A percentile compares a stretch with the other conserved stretches of the same genome.
Conservation (phyloP, 139 green algal species). For the Picochlorum sp. region DNA sequence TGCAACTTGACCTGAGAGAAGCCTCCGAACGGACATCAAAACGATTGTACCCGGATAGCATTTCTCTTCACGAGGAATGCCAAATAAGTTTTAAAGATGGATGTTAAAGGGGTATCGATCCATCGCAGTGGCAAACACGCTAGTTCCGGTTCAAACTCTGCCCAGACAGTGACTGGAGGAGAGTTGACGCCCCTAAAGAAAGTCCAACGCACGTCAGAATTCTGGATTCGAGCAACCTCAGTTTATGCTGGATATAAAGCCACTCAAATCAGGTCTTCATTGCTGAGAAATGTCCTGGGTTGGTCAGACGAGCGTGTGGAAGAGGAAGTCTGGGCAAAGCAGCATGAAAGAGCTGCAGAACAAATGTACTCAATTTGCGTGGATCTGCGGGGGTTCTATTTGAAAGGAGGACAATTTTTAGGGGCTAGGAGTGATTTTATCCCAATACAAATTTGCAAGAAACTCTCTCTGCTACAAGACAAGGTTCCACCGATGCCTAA, state of each 20-base stretch:
- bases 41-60: no score
- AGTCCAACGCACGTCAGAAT: slow-evolving; percentile 46
- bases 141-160: not conserved
- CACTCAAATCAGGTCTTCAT: slow-evolving; percentile 38
- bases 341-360: slow-evolving; percentile 60
- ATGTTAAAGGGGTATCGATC: not conserved
- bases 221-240: slow-evolving; percentile 53
- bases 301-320: slow-evolving; percentile 30
- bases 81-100: no score
- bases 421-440: slow-evolving; percentile 78
- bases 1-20: no score
- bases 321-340: slow-evolving; percentile 56
- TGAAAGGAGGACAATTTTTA: slow-evolving; percentile 89
- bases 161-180: not conserved
- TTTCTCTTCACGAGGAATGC: no score
- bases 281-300: slow-evolving; percentile 22
- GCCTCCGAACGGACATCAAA: no score
- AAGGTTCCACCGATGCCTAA: slow-evolving; percentile 63
- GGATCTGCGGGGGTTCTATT: slow-evolving; percentile 75
- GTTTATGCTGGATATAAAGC: slow-evolving; percentile 81
- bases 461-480: slow-evolving; percentile 75
- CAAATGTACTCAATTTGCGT: slow-evolving; percentile 79
- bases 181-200: slow-evolving; percentile 6
- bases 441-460: slow-evolving; percentile 65
- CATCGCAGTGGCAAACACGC: not conserved